These are phyloP conservation scores for Fusarium irregulare DNA, from an alignment of 2,329 filamentous ascomycete genomes.

Conservation along the genomic window DNA sequence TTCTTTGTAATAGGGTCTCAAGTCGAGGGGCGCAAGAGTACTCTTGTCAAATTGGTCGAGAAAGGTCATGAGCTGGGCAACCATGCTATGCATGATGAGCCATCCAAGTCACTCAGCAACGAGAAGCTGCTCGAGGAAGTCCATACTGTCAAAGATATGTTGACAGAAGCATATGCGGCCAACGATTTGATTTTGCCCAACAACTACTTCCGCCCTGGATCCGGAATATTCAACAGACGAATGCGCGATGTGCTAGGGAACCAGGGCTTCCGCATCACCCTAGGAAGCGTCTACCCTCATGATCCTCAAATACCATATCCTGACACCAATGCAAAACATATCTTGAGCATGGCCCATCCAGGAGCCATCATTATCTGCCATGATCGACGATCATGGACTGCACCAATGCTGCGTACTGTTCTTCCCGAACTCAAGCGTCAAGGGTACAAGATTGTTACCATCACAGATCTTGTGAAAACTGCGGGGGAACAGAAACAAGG, in stretches of 20 bases:
- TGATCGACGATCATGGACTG: constrained; percentile 85
- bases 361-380: constrained; percentile 89
- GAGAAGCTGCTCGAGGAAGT: constrained; percentile 73
- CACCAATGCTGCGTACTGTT: constrained; percentile 79
- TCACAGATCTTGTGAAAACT: constrained; percentile 72
- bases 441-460: constrained; percentile 78
- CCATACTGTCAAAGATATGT: constrained; percentile 68
- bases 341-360: constrained; percentile 81
- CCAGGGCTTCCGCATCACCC: constrained; percentile 77
- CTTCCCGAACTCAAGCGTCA: constrained; percentile 75
- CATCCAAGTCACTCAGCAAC: constrained; percentile 70
- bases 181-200: constrained; percentile 59
- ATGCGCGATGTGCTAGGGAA: constrained; percentile 72
- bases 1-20: constrained; percentile 91
- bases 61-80: constrained; percentile 81
- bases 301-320: constrained; percentile 84
- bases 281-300: constrained; percentile 89
- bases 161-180: constrained; percentile 67
- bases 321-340: constrained; percentile 78
- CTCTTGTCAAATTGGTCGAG: constrained; percentile 68
- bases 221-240: constrained; percentile 79
- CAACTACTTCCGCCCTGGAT: constrained; percentile 84
- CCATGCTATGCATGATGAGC: constrained; percentile 90
- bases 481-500: constrained; percentile 45
- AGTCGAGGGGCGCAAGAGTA: constrained; percentile 66